phyloP scores from a whole-genome alignment of 2,329 filamentous ascomycete species.

The Xylariaceae sp. region DNA sequence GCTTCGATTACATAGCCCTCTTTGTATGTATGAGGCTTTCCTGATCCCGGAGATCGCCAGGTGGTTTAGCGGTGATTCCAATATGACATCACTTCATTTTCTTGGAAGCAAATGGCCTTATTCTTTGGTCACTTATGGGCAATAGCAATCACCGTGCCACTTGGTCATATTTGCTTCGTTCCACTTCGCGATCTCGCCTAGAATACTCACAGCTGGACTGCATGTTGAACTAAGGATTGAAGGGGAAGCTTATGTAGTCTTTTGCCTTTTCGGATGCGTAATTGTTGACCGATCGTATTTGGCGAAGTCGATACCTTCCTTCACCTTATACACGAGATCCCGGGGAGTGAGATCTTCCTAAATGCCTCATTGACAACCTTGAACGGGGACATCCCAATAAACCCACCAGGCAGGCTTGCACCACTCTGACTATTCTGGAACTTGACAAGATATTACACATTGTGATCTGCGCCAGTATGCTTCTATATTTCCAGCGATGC shows the following conservation, averaged over 20 bases:
- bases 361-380: constrained; percentile 39
- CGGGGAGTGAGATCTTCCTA: constrained; percentile 43
- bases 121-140: too few species aligned
- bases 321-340: constrained; percentile 44
- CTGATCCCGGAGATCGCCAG: too few species aligned
- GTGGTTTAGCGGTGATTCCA: too few species aligned
- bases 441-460: constrained; percentile 44
- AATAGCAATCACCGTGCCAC: too few species aligned
- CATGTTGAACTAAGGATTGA: constrained; percentile 11
- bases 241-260: constrained; percentile 24
- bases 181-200: neutral
- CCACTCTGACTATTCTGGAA: constrained; percentile 44
- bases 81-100: too few species aligned
- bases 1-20: too few species aligned
- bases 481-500: constrained; percentile 41
- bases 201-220: neutral
- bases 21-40: too few species aligned
- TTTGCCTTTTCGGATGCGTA: constrained; percentile 29
- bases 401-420: constrained; percentile 47
- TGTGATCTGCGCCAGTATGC: constrained; percentile 36
- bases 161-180: too few species aligned
- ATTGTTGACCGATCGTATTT: constrained; percentile 45
- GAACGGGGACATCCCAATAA: constrained; percentile 34
- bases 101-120: too few species aligned
- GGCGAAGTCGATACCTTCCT: constrained; percentile 40